Base-by-base conservation (phyloP, 1,139 yeast species). In the Casaregolazyma lundiana region DNA sequence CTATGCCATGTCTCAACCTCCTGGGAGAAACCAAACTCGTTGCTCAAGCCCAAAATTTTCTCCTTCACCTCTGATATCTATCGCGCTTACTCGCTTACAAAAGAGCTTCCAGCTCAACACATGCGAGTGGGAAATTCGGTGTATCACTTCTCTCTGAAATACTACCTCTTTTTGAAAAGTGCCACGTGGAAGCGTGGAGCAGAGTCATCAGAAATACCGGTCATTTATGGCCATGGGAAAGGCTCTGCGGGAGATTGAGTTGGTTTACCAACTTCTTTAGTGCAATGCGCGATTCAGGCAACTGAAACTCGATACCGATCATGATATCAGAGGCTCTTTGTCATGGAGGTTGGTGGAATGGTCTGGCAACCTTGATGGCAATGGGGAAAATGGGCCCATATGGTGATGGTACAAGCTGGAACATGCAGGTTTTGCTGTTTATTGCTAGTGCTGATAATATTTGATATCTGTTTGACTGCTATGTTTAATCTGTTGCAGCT, bases 51-150 rank as follows among this genome's bases (percentile, higher is more conserved):
- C n/a, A 19, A 24, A 41, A 17, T 30, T 37, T 24, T 36, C 34
- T 35, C 37, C 38, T 45, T 29, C 29, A 20, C 34, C 48, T 41
- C 43, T 45, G 42, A 36, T 46, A 38, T 53, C 50, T 48, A 55
- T 55, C 60, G 58, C 59, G 60, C 59, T 52, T 57, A 50, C 60
- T 57, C 58, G 55, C 51, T 45, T 55, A 57, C 60, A 54, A 24
- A 57, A 57, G 53, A 51, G 15, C 37, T 35, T 8, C 20, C 35
- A 15, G 37, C 45, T 41, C 40, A 43, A 26, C 40, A 41, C 40
- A 39, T 47, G 54, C 54, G 57, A 57, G 60, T 57, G 60, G 60
- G 60, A 57, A 57, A 57, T 57, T 57, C 60, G 60, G 60, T 57
- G 60, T 50, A 53, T 46, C 59, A 47, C 60, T 50, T 57, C 59